These are phyloP conservation scores for Gypsophila paniculata DNA, from an alignment of 179 eudicot species.

Conservation along the genomic window DNA sequence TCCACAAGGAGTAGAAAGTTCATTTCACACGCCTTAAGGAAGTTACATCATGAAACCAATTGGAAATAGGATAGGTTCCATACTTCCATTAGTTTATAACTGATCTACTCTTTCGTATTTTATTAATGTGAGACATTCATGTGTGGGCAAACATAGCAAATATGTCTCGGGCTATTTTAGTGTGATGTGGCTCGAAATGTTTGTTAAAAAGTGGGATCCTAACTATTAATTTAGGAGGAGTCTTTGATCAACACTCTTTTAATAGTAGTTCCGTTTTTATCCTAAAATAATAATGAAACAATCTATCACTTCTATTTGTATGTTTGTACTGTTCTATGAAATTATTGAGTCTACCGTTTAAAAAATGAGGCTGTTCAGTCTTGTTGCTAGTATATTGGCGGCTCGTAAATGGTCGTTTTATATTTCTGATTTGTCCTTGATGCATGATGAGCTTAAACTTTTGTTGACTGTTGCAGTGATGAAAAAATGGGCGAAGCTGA, in stretches of 20 bases:
- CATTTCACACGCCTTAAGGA: no score
- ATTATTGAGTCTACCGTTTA: neutral
- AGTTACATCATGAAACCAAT: no score
- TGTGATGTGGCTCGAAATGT: no score
- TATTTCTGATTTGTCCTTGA: neutral
- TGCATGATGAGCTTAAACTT: neutral
- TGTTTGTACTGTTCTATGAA: neutral
- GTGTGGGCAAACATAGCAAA: no score
- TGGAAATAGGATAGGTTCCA: no score
- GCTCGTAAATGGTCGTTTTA: neutral
- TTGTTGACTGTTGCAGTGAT: conserved; percentile 25
- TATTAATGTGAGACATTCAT: no score
- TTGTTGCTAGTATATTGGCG: neutral
- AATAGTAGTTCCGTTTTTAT: neutral
- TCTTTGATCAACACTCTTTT: neutral
- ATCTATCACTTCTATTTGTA: neutral
- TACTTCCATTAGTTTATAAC: no score
- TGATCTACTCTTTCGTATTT: no score
- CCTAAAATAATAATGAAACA: neutral
- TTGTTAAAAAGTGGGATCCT: no score
- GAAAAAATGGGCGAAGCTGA: conserved; percentile 31
- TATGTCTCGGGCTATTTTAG: no score
- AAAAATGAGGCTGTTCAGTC: neutral
- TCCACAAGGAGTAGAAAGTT: no score
- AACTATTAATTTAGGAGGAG: neutral